Evolutionary conservation across 768 basidiomycete genomes (phyloP), one percentile per base, ranked within the genome.

Genomic region (Amanita pseudoporphyria): DNA sequence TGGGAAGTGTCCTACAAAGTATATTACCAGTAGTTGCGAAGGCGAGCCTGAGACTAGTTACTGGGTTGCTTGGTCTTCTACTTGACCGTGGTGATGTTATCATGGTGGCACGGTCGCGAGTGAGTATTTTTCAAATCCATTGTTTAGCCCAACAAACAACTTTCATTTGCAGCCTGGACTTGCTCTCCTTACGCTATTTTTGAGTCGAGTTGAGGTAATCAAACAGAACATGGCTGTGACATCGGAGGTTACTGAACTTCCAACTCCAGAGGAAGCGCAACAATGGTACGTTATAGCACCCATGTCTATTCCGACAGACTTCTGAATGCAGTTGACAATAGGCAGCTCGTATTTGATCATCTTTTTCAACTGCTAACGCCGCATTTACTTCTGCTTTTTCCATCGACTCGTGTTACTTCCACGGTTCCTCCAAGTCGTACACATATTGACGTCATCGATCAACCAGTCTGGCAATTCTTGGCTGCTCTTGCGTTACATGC

Each of bases 381-480:
- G 1, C 78, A 88, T 56, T 75, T 97, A 35, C 73, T 84, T 21
- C 62, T 73, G 19, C 78, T 98, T 21, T 98, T 98, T 77, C 94
- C 96, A 1, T 96, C 95, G 3, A 83, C 86, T 14, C 83, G 92
- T 46, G 79, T 73, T 47, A 56, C 81, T 44, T 62, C 72, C 51
- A 53, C 51, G 38, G 63, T 60, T 33, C 69, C 64, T 40, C 66
- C 61, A 13, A 66, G 66, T 24, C 67, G 65, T 33, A 53, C 68
- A 14, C 67, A 73, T 1, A 73, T 75, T 28, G 86, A 87, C 61
- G 71, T 77, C 51, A 73, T 86, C 48, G 91, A 95, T 66, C 87
- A 88, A 63, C 88, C 87, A 12, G 87, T 91, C n/a, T 96, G 93
- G 92, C 85, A 88, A 62, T 89, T 93, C 73, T 76, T 96, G 31